phyloP scores from a whole-genome alignment of 352 stramenopile genomes.

The Bremia lactucae region DNA sequence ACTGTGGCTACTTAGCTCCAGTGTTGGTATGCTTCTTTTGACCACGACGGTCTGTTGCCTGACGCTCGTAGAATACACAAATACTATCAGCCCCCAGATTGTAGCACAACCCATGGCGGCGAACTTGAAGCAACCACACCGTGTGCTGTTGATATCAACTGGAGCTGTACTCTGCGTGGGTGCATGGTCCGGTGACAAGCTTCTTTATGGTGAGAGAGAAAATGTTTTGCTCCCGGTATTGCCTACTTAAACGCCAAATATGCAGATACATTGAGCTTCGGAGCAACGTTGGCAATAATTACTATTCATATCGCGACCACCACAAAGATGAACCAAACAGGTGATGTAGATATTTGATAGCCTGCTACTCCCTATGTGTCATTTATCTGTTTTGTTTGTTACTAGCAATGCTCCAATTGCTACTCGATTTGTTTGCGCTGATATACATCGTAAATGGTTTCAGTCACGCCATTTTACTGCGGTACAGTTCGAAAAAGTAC shows the following conservation, averaged over 20 bases:
- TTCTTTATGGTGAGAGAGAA: constrained; percentile 16
- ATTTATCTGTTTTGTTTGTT: neutral
- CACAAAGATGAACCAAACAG: constrained; percentile 29
- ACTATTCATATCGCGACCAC: constrained; percentile 28
- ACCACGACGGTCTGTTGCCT: constrained; percentile 37
- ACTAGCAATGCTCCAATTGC: constrained; percentile 19
- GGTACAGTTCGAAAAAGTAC: constrained; percentile 30
- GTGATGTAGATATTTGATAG: constrained; percentile 4
- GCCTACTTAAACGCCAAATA: neutral
- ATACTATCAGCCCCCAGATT: constrained; percentile 37
- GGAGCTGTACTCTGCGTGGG: constrained; percentile 21
- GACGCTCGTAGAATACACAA: constrained; percentile 46
- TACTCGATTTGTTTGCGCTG: constrained; percentile 49
- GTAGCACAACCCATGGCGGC: constrained; percentile 13
- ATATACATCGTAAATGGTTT: constrained; percentile 54
- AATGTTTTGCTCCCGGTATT: neutral
- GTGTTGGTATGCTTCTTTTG: constrained; percentile 39
- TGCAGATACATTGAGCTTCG: constrained; percentile 28
- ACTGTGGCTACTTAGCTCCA: constrained; percentile 38
- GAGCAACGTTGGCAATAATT: constrained; percentile 20
- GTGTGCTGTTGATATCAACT: constrained; percentile 17
- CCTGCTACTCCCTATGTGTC: neutral
- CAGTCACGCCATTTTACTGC: constrained; percentile 47
- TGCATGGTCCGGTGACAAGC: constrained; percentile 27
- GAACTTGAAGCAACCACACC: constrained; percentile 10